Conservation (phyloP, 768 basidiomycete genomes). For the Termitomyces sp. region DNA sequence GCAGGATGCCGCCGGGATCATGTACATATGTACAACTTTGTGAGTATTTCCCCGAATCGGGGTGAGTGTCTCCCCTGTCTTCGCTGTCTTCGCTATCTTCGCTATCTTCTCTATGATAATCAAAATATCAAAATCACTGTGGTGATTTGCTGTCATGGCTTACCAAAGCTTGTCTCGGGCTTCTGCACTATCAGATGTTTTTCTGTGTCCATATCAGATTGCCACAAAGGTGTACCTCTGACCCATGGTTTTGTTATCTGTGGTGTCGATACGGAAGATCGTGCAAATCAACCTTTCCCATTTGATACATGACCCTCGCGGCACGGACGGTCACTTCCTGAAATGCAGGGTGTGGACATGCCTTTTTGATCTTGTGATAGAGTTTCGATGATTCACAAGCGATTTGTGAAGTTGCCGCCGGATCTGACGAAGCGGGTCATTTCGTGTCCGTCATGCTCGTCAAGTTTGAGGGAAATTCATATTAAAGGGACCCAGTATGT, state of each 20-base stretch:
- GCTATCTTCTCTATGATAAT: neutral
- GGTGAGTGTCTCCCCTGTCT: too few species aligned
- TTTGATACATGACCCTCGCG: neutral
- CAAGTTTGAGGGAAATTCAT: neutral
- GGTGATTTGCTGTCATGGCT: neutral
- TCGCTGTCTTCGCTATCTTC: too few species aligned
- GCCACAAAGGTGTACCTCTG: neutral
- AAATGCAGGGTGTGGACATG: neutral
- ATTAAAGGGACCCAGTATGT: neutral
- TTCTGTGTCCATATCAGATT: neutral
- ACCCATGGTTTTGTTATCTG: neutral
- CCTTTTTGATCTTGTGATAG: neutral
- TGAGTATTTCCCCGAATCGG: neutral
- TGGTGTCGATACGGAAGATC: neutral
- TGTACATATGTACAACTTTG: neutral
- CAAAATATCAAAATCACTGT: neutral
- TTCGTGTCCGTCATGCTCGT: neutral
- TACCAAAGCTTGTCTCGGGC: neutral
- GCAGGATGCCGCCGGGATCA: neutral
- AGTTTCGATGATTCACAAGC: neutral
- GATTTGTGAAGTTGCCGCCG: constrained; percentile 9
- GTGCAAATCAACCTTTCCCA: neutral
- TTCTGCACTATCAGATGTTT: neutral
- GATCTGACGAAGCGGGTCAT: constrained; percentile 7
- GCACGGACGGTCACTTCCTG: neutral